Evolutionary conservation across 805 yeast species (phyloP).

Genomic region (Ogataea pilisensis): DNA sequence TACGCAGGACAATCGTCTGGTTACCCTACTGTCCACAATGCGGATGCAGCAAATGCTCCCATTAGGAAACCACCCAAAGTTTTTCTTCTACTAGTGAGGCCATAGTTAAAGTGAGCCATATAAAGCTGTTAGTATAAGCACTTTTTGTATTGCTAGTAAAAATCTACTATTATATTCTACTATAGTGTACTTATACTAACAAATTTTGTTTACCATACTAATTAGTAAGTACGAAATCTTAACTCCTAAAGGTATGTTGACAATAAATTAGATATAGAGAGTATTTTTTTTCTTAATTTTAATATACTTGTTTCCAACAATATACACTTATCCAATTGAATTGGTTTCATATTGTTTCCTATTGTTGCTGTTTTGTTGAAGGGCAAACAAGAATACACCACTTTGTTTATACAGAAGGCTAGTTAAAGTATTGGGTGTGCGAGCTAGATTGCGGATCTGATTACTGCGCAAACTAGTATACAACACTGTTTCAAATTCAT

Average conservation of each 20-base stretch:
- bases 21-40: neutral
- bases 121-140: constrained; percentile 2
- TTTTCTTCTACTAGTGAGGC: constrained; percentile 1
- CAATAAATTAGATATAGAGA: neutral
- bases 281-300: neutral
- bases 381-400: neutral
- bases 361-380: neutral
- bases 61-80: constrained; percentile 1
- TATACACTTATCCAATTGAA: neutral
- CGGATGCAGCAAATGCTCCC: neutral
- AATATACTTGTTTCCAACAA: neutral
- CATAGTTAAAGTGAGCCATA: constrained; percentile 1
- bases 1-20: too few species aligned
- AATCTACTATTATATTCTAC: constrained; percentile 1
- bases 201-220: neutral
- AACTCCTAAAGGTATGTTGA: neutral
- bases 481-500: too few species aligned
- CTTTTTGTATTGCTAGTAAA: neutral
- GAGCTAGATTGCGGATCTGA: too few species aligned
- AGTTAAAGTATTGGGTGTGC: neutral
- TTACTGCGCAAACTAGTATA: too few species aligned
- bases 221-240: constrained; percentile 1
- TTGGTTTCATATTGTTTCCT: neutral
- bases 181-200: constrained; percentile 1
- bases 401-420: neutral